These are phyloP conservation scores for Leishmania gerbilli DNA, from an alignment of 208 protist genomes.

Conservation along the genomic window DNA sequence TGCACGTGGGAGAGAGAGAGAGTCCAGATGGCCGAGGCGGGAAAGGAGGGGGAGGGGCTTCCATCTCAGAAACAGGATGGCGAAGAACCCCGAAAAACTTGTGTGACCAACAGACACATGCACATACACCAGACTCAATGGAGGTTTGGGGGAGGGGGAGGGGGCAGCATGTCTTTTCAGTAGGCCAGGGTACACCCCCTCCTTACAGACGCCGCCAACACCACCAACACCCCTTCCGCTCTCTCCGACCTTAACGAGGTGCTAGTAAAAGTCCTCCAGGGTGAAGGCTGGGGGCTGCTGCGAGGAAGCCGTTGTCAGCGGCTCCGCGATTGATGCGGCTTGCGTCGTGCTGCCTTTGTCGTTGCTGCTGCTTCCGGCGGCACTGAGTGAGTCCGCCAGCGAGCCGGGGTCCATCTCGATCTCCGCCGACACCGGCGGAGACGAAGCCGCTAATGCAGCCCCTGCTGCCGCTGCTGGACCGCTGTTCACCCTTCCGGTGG, in stretches of 20 bases:
- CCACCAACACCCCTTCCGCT: not conserved
- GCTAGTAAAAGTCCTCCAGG: conserved; percentile 72
- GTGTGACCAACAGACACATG: conserved; percentile 9
- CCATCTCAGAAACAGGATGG: not conserved
- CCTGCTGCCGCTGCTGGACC: not conserved
- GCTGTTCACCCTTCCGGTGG: not conserved
- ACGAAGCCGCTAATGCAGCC: not conserved
- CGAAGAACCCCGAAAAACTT: not conserved
- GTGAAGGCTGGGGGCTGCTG: conserved; percentile 37
- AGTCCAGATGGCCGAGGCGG: not conserved
- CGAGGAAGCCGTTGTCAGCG: not conserved
- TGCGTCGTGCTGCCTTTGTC: not conserved
- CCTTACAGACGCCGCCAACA: not conserved
- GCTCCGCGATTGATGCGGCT: not conserved
- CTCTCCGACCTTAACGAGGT: not conserved
- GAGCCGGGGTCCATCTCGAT: conserved; percentile 7
- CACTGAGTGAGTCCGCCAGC: conserved; percentile 8
- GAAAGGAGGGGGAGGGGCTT: not conserved
- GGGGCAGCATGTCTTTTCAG: not conserved
- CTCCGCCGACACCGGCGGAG: not conserved
- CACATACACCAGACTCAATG: not conserved
- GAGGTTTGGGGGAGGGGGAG: not conserved
- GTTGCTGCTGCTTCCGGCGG: not conserved
- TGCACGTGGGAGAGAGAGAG: not conserved
- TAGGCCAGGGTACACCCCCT: not conserved